These are phyloP conservation scores for Neurospora sp. DNA, from an alignment of 2,329 filamentous ascomycete species.

Conservation along the genomic window DNA sequence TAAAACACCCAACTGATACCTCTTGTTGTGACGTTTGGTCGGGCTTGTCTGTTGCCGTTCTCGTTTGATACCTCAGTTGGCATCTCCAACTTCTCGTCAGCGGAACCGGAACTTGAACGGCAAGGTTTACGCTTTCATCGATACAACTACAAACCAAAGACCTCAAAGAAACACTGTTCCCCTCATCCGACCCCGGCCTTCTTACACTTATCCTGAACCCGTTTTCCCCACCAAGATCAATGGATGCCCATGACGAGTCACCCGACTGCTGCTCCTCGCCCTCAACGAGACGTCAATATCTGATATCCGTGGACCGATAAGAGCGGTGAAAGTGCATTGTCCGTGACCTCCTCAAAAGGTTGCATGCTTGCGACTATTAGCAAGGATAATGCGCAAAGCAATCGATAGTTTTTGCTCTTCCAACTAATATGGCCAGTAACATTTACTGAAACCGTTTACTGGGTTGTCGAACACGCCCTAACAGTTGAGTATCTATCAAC, in stretches of 20 bases:
- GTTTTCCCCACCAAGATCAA: neutral
- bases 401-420: neutral
- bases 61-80: neutral
- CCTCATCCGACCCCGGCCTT: neutral
- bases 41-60: neutral
- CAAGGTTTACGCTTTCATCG: neutral
- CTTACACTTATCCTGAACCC: neutral
- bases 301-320: conserved; percentile 2
- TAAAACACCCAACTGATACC: neutral
- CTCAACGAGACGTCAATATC: neutral
- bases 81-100: neutral
- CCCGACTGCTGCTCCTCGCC: neutral
- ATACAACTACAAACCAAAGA: neutral
- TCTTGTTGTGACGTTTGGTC: neutral
- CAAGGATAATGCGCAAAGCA: neutral
- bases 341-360: neutral
- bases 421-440: neutral
- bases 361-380: neutral
- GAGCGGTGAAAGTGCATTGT: conserved; percentile 13
- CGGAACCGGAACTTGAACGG: no score
- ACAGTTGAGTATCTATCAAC: neutral
- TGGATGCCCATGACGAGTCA: neutral
- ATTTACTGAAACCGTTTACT: no score
- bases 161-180: neutral
- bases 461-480: no score